phyloP scores from a whole-genome alignment of 805 yeast species.

The Nakazawaea ambrosiae region DNA sequence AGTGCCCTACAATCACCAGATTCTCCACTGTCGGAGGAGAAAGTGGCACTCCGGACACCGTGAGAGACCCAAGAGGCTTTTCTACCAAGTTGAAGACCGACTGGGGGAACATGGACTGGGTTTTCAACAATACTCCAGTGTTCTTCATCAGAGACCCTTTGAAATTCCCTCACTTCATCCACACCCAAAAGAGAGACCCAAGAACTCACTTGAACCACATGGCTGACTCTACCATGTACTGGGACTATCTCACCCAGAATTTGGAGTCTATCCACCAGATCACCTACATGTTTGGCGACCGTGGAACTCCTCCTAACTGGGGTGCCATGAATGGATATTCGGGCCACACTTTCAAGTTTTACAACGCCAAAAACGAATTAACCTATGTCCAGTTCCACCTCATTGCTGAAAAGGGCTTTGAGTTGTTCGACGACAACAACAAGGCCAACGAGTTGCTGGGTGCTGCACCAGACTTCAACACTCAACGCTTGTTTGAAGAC shows the following conservation, averaged over 20 bases:
- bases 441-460: constrained; percentile 42
- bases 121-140: constrained; percentile 65
- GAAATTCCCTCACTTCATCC: constrained; percentile 60
- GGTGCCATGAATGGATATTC: constrained; percentile 57
- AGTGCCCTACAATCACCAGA: constrained; percentile 36
- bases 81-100: constrained; percentile 60
- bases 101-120: constrained; percentile 67
- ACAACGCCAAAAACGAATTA: constrained; percentile 41
- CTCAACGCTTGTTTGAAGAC: constrained; percentile 30
- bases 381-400: constrained; percentile 54
- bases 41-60: constrained; percentile 57
- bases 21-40: constrained; percentile 70
- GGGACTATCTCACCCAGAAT: constrained; percentile 53
- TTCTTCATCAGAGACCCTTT: constrained; percentile 59
- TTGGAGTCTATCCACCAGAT: constrained; percentile 54
- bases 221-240: constrained; percentile 42
- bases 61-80: constrained; percentile 68
- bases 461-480: constrained; percentile 43
- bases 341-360: constrained; percentile 57
- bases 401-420: constrained; percentile 42
- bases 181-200: constrained; percentile 67
- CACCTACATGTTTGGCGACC: constrained; percentile 48
- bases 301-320: constrained; percentile 53
- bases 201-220: constrained; percentile 44
- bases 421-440: constrained; percentile 29